These are phyloP conservation scores for Penicillium arizonense DNA, from an alignment of 495 filamentous ascomycete genomes.

Conservation along the genomic window DNA sequence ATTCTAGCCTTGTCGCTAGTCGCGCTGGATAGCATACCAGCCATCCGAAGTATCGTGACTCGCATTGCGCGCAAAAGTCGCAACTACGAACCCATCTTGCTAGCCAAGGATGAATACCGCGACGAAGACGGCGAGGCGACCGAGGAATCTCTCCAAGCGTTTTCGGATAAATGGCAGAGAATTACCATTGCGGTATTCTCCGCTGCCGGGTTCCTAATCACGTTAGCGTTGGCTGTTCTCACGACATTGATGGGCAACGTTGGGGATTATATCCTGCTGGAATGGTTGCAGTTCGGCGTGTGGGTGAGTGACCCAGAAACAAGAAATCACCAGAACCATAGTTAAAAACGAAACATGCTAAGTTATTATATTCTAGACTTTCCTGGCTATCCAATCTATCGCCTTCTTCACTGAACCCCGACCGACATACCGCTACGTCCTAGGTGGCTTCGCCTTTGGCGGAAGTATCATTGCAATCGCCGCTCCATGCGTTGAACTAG, in stretches of 20 bases:
- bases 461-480: slow-evolving; percentile 24
- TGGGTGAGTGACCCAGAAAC: slow-evolving; percentile 29
- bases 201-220: slow-evolving; percentile 10
- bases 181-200: slow-evolving; percentile 20
- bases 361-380: slow-evolving; percentile 12
- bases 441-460: slow-evolving; percentile 30
- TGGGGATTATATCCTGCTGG: slow-evolving; percentile 11
- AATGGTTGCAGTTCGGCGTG: slow-evolving; percentile 35
- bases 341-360: neutral
- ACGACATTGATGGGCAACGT: slow-evolving; percentile 8
- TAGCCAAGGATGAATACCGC: slow-evolving; percentile 24
- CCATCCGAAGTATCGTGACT: slow-evolving; percentile 18
- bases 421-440: slow-evolving; percentile 25
- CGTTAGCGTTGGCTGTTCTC: slow-evolving; percentile 24
- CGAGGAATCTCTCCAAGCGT: slow-evolving; percentile 26
- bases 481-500: slow-evolving; percentile 16
- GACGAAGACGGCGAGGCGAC: slow-evolving; percentile 34
- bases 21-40: slow-evolving; percentile 21
- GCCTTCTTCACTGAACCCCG: slow-evolving; percentile 36
- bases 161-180: slow-evolving; percentile 30
- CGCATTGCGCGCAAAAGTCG: slow-evolving; percentile 19
- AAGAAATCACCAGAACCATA: neutral
- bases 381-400: slow-evolving; percentile 31
- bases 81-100: slow-evolving; percentile 14
- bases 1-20: slow-evolving; percentile 27